phyloP scores from a whole-genome alignment of 352 stramenopile genomes.

The Elongisporangium undulatum region DNA sequence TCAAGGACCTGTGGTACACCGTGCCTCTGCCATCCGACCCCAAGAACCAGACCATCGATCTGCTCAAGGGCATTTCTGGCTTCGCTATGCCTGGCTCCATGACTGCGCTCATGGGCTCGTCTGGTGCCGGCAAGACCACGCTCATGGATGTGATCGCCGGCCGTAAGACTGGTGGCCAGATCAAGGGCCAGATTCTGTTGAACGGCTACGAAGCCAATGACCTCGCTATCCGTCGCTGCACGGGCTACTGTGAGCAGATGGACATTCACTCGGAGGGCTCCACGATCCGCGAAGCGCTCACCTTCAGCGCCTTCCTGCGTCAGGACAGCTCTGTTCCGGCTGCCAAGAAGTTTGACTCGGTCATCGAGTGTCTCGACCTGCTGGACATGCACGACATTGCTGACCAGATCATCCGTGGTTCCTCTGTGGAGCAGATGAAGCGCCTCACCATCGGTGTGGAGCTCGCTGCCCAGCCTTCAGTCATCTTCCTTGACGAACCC shows the following conservation, averaged over 20 bases:
- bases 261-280: conserved; percentile 83
- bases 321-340: conserved; percentile 17
- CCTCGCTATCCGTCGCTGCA: conserved; percentile 39
- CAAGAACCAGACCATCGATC: conserved; percentile 14
- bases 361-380: conserved; percentile 15
- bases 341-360: conserved; percentile 10
- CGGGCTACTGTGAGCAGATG: conserved; percentile 75
- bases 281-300: conserved; percentile 85
- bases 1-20: conserved; percentile 27
- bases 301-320: conserved; percentile 81
- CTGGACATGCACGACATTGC: conserved; percentile 14
- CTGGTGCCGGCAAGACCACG: conserved; percentile 75
- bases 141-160: conserved; percentile 91
- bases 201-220: conserved; percentile 38
- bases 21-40: conserved; percentile 22
- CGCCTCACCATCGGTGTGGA: conserved; percentile 41
- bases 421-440: conserved; percentile 42
- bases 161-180: conserved; percentile 57
- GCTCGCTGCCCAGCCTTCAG: conserved; percentile 66
- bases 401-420: conserved; percentile 25
- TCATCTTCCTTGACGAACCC: conserved; percentile 78
- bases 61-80: conserved; percentile 53
- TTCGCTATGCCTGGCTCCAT: conserved; percentile 47
- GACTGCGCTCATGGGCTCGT: conserved; percentile 86
- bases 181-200: conserved; percentile 45